phyloP scores from a whole-genome alignment of 2,329 filamentous ascomycete species.

The Penicillium sp. region DNA sequence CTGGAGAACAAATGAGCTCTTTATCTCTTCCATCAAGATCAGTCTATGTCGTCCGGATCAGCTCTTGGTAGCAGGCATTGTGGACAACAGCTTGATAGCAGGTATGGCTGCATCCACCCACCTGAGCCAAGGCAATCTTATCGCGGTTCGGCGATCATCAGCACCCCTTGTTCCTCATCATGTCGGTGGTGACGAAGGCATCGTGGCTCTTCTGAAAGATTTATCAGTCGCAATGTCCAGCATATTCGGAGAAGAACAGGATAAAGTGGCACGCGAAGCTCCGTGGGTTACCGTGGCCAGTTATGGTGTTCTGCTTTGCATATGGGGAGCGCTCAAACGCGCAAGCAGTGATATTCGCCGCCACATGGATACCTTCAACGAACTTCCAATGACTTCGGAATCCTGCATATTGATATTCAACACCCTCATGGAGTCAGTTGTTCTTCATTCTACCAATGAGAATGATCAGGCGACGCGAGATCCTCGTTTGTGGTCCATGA shows the following conservation, averaged over 20 bases:
- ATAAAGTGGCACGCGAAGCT: conserved; percentile 23
- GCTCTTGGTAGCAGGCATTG: conserved; percentile 38
- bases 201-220: conserved; percentile 33
- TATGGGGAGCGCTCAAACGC: conserved; percentile 33
- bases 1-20: conserved; percentile 30
- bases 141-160: conserved; percentile 33
- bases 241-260: conserved; percentile 14
- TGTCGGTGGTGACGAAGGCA: conserved; percentile 28
- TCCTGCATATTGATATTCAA: conserved; percentile 28
- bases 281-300: conserved; percentile 34
- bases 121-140: conserved; percentile 27
- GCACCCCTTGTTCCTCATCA: conserved; percentile 23
- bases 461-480: conserved; percentile 3
- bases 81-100: conserved; percentile 34
- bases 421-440: conserved; percentile 22
- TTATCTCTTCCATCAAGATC: conserved; percentile 30
- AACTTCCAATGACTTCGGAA: conserved; percentile 22
- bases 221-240: conserved; percentile 16
- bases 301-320: conserved; percentile 32
- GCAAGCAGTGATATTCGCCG: conserved; percentile 27
- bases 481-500: conserved; percentile 10
- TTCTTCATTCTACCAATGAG: conserved; percentile 1
- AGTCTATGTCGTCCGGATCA: conserved; percentile 36
- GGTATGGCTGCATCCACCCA: conserved; percentile 36
- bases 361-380: conserved; percentile 16